Evolutionary conservation across 2,329 filamentous ascomycete species (phyloP).

Genomic region (Alternaria sp.): DNA sequence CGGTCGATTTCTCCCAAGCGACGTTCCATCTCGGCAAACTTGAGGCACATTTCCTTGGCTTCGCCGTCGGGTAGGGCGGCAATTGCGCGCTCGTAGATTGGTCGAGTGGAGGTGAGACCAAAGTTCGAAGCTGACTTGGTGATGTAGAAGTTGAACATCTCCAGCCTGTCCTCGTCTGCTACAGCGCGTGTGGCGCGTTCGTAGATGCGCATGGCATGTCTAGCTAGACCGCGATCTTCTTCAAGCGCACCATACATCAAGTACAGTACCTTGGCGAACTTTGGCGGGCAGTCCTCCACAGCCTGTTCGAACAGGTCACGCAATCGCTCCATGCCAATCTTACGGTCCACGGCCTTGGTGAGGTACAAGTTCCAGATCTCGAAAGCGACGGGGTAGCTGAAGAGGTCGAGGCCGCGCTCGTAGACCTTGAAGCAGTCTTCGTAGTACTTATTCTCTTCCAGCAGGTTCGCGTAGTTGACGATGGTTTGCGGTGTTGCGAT

Average conservation of each 20-base stretch:
- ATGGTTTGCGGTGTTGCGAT: conserved; percentile 98
- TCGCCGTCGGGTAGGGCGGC: conserved; percentile 90
- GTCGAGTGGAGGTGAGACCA: conserved; percentile 88
- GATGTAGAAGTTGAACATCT: conserved; percentile 99
- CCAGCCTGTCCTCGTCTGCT: conserved; percentile 88
- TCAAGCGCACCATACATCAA: conserved; percentile 98
- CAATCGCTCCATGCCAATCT: conserved; percentile 91
- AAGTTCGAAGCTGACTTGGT: conserved; percentile 99
- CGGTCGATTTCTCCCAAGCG: conserved; percentile 92
- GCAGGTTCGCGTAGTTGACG: conserved; percentile 94
- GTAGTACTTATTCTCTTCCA: conserved; percentile 94
- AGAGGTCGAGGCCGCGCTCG: conserved; percentile 94
- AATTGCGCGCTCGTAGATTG: conserved; percentile 96
- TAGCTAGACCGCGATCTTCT: conserved; percentile 90
- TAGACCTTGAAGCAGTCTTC: conserved; percentile 98
- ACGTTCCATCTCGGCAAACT: conserved; percentile 97
- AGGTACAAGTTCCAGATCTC: conserved; percentile 98
- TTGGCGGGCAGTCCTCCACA: conserved; percentile 90
- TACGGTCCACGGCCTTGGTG: conserved; percentile 94
- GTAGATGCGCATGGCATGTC: conserved; percentile 99
- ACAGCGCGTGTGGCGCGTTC: conserved; percentile 95
- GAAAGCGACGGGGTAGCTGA: conserved; percentile 97
- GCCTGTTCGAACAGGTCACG: conserved; percentile 97
- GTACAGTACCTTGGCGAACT: conserved; percentile 94
- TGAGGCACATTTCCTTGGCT: conserved; percentile 97